Base-by-base conservation (phyloP, 257 asterid genomes). In the Gentiana dahurica region DNA sequence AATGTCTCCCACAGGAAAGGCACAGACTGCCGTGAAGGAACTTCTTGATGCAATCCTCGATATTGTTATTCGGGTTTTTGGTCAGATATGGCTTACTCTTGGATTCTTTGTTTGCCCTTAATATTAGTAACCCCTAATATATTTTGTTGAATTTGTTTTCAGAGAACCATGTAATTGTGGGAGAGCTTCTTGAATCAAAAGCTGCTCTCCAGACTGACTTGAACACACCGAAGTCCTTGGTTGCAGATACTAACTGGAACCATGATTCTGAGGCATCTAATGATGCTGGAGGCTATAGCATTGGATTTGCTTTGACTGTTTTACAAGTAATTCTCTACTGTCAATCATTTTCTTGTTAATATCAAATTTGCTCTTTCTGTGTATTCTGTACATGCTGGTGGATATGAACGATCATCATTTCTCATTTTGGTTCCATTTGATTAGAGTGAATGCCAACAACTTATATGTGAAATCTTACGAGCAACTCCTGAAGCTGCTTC, bases 401-500 rank as follows among this genome's bases (percentile, higher is more conserved):
- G 8, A 15, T 32, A 56, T 59, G 50, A 60, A 49, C 49, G 41
- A 24, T 70, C 48, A 8, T 38, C 43, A 56, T 58, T 34, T 9
- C 5, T 43, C 36, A 55, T 61, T 57, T 32, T 55, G 49, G 46
- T 50, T 49, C 50, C 58, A n/a, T 54, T 44, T 35, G 62, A 55
- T 55, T 63, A 92, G 99, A 92, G 99, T 73, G 99, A 92, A 80
- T 92, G 99, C 75, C 99, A 92, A 67, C 97, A 92, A 76, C 90
- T 92, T 63, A 83, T 92, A 73, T 88, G 99, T 67, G 99, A 92
- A 84, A 80, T 92, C 81, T 80, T 92, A 65, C 93, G 99, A 68
- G 97, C 99, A 45, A 92, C 99, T 71, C 99, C 99, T 64, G 99
- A 92, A 67, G 97, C 99, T 74, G 89, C 99, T n/a, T 85, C 99